Evolutionary conservation across 805 yeast genomes (phyloP), one percentile per base, ranked within the genome.

Genomic region (Allodekkera sacchari): DNA sequence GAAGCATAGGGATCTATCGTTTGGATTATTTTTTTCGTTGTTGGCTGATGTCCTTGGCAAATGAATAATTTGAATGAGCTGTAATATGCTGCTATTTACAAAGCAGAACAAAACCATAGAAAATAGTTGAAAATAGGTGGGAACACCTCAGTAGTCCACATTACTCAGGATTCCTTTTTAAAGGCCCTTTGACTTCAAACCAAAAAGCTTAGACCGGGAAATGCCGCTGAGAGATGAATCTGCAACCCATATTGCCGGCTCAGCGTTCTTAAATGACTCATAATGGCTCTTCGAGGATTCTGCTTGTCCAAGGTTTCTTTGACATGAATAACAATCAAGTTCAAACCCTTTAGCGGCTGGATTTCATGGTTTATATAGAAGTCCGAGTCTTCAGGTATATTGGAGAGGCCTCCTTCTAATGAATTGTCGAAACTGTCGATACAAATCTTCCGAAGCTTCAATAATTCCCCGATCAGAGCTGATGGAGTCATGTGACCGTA

Each of bases 401-500:
- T 21, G 5, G 22, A 12, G 6, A 12, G 16, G 14, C 15, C 23
- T 2, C 17, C 17, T 5, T 18, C 13, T 4, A 30, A 18, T 5
- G 22, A n/a, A 3, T 15, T 15, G 11, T 25, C 13, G 14, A 19
- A 18, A 6, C 24, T 14, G 38, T 43, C 46, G 10, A 46, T 32
- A 24, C 59, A 49, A 11, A 36, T 18, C 29, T 39, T 41, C 12
- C 50, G 38, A 11, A 67, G 43, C 3, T 18, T 34, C 4, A 38
- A 33, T 11, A 88, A 57, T 46, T 84, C 95, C 5, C 57, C 47
- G 9, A 82, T 64, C 18, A 87, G 53, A 42, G 68, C 67, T 3
- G 52, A 44, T 4, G 96, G 94, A 9, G 81, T 77, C 55, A 87
- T 49, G 55, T 87, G 96, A 2, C 96, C 96, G 50, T 74, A 87